Evolutionary conservation across 2,329 filamentous ascomycete genomes (phyloP), one percentile per base, ranked within the genome.

Genomic region (Apiospora phragmitis): DNA sequence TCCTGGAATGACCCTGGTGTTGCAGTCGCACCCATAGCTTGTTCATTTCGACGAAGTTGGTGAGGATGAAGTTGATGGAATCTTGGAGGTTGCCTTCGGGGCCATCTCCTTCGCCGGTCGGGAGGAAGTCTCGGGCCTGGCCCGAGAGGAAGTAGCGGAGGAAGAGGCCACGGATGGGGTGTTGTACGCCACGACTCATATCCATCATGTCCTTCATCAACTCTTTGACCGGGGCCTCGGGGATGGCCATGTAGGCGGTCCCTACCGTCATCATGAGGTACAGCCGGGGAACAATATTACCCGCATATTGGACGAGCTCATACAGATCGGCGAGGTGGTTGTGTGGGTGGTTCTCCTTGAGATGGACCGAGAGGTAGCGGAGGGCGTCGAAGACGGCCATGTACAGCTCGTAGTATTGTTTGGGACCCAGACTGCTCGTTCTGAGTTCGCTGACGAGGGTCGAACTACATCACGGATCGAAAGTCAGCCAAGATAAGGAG

Each of bases 121-220:
- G 96, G 68, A 99, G 86, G 80, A 90, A 91, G 81, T 99, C 96
- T 77, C 96, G 89, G 49, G 96, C 95, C 84, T 99, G 96, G 47
- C 96, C 95, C 32, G 94, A 96, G 68, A 99, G 89, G 80, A 98
- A 99, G 83, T 99, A 99, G 79, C 96, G 91, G 77, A 99, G 84
- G 81, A 99, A 99, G 70, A 99, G 87, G 24, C 96, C 96, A 71
- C 96, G 93, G 73, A 98, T 95, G 21, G 96, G 96, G 82, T 99
- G 96, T 79, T 99, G 96, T 29, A 99, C 95, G 70, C 96, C 96
- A 73, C 96, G 90, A 83, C 94, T 98, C 96, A 99, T 99, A 83
- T 99, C 96, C 96, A 99, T 99, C 96, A 99, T 99, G 82, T 99
- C 96, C 84, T 99, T 99, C 96, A 99, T 99, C 73, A 99, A 94